Base-by-base conservation (phyloP, 2,329 filamentous ascomycete genomes). In the Fusarium redolens region DNA sequence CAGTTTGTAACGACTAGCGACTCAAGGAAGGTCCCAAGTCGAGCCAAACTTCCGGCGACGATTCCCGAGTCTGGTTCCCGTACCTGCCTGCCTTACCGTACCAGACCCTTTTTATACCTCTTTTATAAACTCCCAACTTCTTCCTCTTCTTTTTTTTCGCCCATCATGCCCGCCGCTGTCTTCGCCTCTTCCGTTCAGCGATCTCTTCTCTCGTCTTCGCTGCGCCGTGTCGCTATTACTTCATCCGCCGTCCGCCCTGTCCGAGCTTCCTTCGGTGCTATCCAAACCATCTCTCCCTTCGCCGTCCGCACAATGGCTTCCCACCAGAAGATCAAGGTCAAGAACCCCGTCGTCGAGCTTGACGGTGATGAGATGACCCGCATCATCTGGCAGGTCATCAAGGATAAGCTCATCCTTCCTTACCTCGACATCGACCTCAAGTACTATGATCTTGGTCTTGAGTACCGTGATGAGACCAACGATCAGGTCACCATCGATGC, bases 311-410 rank as follows among this genome's bases (percentile, higher is more conserved):
- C 83, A 78, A 90, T 92, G 89, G 86, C 88, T 64, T 83, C 88
- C 76, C 55, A 54, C 67, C 87, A 89, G 81, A 99, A 98, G 92
- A 98, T 98, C 90, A 96, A 97, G 90, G 96, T 99, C 88, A 95
- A 97, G 91, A 98, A 97, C 86, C 96, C 96, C 75, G 92, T 99
- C 82, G 96, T 99, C 83, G 96, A 98, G 88, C 90, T 98, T 79
- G 96, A 98, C 83, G 96, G 96, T 80, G 91, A 92, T 79, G 91
- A 95, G 92, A 98, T 98, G 96, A 99, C 96, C 79, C 90, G 96
- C 80, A 95, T 99, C 83, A 99, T 99, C 88, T 99, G 96, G 96
- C 88, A 98, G 87, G 92, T 93, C 84, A 99, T 99, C 90, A 98
- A 98, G 90, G 93, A 98, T 86, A 97, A 97, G 89, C 96, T 98